Percentiles rank a stretch among this genome's conserved stretches.
phyloP scores from a whole-genome alignment of 148 eudicot species.

The Mesembryanthemum crystallinum region DNA sequence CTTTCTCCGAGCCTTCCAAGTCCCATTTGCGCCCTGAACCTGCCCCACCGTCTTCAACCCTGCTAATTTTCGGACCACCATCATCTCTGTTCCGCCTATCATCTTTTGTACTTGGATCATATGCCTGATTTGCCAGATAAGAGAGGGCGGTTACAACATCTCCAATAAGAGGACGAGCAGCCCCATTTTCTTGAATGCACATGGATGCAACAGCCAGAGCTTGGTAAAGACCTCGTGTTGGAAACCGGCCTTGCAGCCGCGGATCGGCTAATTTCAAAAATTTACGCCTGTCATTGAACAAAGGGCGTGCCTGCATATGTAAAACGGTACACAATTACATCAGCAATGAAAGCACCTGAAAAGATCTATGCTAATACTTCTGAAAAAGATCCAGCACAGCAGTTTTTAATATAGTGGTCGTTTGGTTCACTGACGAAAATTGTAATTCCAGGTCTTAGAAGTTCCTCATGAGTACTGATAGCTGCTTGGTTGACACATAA shows the following conservation, averaged over 20 bases:
- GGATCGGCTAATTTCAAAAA: conserved; percentile 72
- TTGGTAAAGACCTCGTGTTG: conserved; percentile 76
- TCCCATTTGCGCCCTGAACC: conserved; percentile 68
- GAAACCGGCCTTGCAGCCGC: conserved; percentile 59
- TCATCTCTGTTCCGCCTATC: conserved; percentile 45
- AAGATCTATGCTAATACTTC: background rate
- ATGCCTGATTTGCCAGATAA: conserved; percentile 73
- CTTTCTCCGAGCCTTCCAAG: conserved; percentile 65
- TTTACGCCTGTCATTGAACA: conserved; percentile 67
- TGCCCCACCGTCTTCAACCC: conserved; percentile 56
- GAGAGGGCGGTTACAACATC: conserved; percentile 94
- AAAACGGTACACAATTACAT: background rate
- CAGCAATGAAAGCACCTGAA: background rate
- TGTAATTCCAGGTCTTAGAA: too few relatives aligned
- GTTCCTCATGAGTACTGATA: too few relatives aligned
- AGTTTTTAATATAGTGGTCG: too few relatives aligned
- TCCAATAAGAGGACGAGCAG: conserved; percentile 76
- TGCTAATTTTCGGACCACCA: conserved; percentile 43
- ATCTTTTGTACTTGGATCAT: conserved; percentile 46
- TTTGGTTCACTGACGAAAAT: too few relatives aligned
- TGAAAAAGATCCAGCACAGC: background rate
- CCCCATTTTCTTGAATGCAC: conserved; percentile 86
- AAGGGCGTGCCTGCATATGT: conserved; percentile 69
- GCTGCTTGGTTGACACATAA: too few relatives aligned
- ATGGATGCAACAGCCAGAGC: conserved; percentile 89